These are phyloP conservation scores for Ustilago sp. DNA, from an alignment of 1,284 basidiomycete species.

Conservation along the genomic window DNA sequence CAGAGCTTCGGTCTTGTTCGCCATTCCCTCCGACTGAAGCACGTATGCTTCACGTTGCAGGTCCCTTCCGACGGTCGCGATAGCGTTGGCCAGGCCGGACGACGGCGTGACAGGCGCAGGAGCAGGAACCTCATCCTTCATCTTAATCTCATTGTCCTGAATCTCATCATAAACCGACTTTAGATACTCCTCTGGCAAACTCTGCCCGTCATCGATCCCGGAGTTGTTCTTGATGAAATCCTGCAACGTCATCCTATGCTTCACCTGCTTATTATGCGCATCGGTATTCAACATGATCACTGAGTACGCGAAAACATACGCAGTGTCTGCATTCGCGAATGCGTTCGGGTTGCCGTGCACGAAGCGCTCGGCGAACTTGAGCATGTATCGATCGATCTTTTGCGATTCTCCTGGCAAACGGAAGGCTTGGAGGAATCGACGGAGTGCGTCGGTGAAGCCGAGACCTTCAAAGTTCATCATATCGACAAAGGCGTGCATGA, in stretches of 20 bases:
- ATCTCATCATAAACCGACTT: slow-evolving; percentile 66
- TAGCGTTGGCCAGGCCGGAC: slow-evolving; percentile 62
- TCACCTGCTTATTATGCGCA: slow-evolving; percentile 69
- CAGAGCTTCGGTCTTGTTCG: slow-evolving; percentile 68
- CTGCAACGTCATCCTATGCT: slow-evolving; percentile 67
- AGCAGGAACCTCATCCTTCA: slow-evolving; percentile 66
- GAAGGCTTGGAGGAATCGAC: slow-evolving; percentile 68
- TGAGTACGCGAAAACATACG: slow-evolving; percentile 69
- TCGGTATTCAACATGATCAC: slow-evolving; percentile 70
- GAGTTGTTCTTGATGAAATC: slow-evolving; percentile 69
- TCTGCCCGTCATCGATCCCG: slow-evolving; percentile 68
- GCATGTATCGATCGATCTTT: slow-evolving; percentile 70
- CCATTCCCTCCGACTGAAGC: slow-evolving; percentile 68
- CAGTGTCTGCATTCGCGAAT: slow-evolving; percentile 69
- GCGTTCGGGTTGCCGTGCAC: slow-evolving; percentile 64
- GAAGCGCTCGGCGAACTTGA: slow-evolving; percentile 69
- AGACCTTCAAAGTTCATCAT: slow-evolving; percentile 67
- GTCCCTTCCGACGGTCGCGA: slow-evolving; percentile 67
- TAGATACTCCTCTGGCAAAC: slow-evolving; percentile 65
- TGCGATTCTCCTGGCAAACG: slow-evolving; percentile 68
- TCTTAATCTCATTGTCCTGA: slow-evolving; percentile 69
- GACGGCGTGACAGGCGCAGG: slow-evolving; percentile 33
- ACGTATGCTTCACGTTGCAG: slow-evolving; percentile 68
- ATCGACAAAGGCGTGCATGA: slow-evolving; percentile 70
- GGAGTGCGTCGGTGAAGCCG: slow-evolving; percentile 65